These are phyloP conservation scores for Lenwebbia sp. DNA, from an alignment of 345 rosid species.

Conservation along the genomic window DNA sequence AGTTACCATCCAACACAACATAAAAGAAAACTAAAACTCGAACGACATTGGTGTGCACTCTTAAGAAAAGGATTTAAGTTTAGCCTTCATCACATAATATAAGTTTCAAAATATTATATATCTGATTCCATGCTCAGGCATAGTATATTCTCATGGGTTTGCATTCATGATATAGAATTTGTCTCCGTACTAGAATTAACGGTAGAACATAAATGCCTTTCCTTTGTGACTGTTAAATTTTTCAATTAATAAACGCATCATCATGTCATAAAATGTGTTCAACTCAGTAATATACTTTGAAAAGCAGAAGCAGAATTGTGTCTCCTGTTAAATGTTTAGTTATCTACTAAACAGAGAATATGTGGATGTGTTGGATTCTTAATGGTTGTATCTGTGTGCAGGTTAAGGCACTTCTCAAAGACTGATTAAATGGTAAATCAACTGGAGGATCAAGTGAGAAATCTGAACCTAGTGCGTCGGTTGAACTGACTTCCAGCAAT, in stretches of 20 bases:
- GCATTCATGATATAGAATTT: neutral
- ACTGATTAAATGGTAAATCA: conserved; percentile 69
- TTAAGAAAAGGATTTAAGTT: neutral
- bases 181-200: neutral
- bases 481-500: too few relatives aligned
- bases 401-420: conserved; percentile 72
- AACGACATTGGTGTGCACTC: too few relatives aligned
- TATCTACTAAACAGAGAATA: neutral
- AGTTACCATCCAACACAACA: too few relatives aligned
- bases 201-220: neutral
- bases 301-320: neutral
- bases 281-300: neutral
- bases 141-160: neutral
- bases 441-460: too few relatives aligned
- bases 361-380: neutral
- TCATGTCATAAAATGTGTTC: neutral
- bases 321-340: neutral
- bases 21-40: too few relatives aligned
- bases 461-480: too few relatives aligned
- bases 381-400: conserved; percentile 12
- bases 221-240: neutral
- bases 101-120: neutral
- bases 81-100: neutral
- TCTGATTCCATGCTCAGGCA: neutral
- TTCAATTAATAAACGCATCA: neutral